These are phyloP conservation scores for Heritiera fomes DNA, from an alignment of 345 rosid species.

Conservation along the genomic window DNA sequence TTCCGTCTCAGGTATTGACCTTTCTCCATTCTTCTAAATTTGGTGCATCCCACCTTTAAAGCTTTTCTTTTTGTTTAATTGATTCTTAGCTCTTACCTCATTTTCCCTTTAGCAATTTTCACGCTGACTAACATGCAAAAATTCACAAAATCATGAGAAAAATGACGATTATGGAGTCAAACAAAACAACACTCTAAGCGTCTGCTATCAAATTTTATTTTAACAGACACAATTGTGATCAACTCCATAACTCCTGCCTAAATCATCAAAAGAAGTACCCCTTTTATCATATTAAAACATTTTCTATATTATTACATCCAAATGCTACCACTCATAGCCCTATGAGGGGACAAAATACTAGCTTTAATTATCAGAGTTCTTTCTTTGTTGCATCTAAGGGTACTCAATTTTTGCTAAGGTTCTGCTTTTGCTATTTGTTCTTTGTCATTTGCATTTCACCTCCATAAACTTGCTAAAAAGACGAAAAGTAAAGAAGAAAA, in stretches of 20 bases:
- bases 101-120: not conserved
- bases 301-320: not conserved
- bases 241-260: not conserved
- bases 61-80: not conserved
- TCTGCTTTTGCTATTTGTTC: not conserved
- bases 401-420: not conserved
- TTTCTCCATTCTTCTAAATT: not conserved
- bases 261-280: not conserved
- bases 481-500: not conserved
- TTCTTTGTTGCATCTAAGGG: not conserved
- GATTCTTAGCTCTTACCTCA: not conserved
- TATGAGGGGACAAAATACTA: not conserved
- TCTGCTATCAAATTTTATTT: not conserved
- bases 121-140: not conserved
- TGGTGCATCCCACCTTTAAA: not conserved
- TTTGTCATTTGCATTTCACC: not conserved
- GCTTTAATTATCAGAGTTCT: not conserved
- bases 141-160: not conserved
- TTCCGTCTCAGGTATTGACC: not conserved
- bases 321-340: not conserved
- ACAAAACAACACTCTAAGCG: not conserved
- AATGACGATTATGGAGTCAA: not conserved
- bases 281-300: constrained; percentile 5
- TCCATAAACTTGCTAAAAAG: not conserved
- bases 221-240: not conserved